phyloP scores from a whole-genome alignment of 2,329 filamentous ascomycete species.

The Botrytis paeoniae region DNA sequence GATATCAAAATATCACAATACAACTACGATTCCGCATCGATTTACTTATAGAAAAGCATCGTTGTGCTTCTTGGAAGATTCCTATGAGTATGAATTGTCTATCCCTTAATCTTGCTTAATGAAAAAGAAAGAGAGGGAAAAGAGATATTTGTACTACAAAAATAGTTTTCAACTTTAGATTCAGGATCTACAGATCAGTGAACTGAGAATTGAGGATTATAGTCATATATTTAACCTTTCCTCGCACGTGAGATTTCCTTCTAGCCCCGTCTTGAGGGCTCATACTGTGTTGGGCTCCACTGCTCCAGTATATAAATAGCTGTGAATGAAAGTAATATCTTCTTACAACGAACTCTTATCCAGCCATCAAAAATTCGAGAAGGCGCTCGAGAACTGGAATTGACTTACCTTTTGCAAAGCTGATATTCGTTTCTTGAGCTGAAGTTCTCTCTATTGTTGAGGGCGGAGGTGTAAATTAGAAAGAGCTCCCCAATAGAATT shows the following conservation, averaged over 20 bases:
- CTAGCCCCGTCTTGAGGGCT: fast-evolving
- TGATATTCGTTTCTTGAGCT: too few species aligned
- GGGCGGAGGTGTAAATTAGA: too few species aligned
- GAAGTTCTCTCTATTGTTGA: too few species aligned
- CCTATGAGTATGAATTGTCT: neutral
- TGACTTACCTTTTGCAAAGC: neutral
- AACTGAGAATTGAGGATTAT: fast-evolving
- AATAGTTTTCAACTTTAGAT: neutral
- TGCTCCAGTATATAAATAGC: neutral
- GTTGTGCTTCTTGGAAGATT: neutral
- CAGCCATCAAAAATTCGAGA: fast-evolving
- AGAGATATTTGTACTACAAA: neutral
- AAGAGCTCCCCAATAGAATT: too few species aligned
- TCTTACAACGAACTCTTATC: neutral
- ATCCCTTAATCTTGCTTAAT: neutral
- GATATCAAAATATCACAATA: neutral
- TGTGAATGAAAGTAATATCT: neutral
- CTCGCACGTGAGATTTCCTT: fast-evolving
- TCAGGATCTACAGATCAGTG: neutral
- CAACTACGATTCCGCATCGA: neutral
- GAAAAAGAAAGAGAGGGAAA: neutral
- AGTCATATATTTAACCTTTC: neutral
- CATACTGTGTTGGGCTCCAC: fast-evolving
- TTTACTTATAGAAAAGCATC: neutral
- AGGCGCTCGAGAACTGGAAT: too few species aligned